Conservation (phyloP, 2,329 filamentous ascomycete species). For the Didymellaceae sp. region DNA sequence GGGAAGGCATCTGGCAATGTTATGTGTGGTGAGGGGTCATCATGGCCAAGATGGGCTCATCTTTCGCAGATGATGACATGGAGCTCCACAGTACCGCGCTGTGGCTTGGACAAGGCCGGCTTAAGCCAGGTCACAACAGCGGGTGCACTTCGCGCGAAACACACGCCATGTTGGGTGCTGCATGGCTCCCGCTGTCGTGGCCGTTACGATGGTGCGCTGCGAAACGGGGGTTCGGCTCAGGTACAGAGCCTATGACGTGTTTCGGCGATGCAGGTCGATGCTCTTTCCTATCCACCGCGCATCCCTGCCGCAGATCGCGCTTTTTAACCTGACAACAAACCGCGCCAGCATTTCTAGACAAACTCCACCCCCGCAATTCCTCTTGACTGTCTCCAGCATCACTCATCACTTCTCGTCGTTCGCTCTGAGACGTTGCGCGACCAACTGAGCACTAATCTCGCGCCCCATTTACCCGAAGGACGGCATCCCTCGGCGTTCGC, state of each 20-base stretch:
- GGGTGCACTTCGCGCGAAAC: neutral
- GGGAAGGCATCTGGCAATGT: conserved; percentile 3
- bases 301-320: conserved; percentile 14
- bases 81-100: conserved; percentile 15
- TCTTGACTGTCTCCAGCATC: conserved; percentile 1
- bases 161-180: conserved; percentile 2
- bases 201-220: conserved; percentile 4
- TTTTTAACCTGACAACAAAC: conserved; percentile 7
- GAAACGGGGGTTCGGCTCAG: conserved; percentile 16
- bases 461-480: neutral
- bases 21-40: conserved; percentile 14
- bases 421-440: conserved; percentile 13
- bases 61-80: conserved; percentile 26
- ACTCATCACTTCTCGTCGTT: conserved; percentile 1
- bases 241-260: conserved; percentile 12
- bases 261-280: conserved; percentile 10
- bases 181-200: conserved; percentile 18
- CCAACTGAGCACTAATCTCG: too few species aligned
- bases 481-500: conserved; percentile 4
- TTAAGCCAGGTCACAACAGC: conserved; percentile 9
- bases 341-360: conserved; percentile 6
- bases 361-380: conserved; percentile 13
- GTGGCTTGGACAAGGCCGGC: conserved; percentile 15
- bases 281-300: conserved; percentile 11
- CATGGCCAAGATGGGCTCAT: conserved; percentile 11